phyloP scores from a whole-genome alignment of 2,329 filamentous ascomycete genomes.

The Cadophora sp. region DNA sequence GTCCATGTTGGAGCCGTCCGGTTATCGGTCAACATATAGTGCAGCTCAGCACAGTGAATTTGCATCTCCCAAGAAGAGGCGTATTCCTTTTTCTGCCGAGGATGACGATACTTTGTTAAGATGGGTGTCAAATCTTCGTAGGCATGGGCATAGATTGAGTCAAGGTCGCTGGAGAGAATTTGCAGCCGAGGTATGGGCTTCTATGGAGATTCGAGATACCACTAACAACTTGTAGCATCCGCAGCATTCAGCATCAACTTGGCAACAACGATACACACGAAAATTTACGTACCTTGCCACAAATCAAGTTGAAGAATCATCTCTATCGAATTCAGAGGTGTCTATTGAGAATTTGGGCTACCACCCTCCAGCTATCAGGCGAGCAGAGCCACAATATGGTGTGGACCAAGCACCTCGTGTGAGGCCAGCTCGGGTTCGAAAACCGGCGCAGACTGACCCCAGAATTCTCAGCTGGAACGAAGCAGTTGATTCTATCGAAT shows the following conservation, averaged over 20 bases:
- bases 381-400: not conserved
- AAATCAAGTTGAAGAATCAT: conserved; percentile 22
- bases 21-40: not conserved
- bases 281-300: conserved; percentile 30
- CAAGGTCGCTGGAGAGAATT: conserved; percentile 36
- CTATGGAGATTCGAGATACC: not conserved
- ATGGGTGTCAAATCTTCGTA: conserved; percentile 33
- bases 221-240: conserved; percentile 32
- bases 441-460: conserved; percentile 37
- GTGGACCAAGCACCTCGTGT: conserved; percentile 1
- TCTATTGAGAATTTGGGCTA: conserved; percentile 14
- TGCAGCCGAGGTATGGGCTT: conserved; percentile 31
- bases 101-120: conserved; percentile 40
- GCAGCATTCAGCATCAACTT: conserved; percentile 30
- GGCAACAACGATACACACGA: conserved; percentile 29
- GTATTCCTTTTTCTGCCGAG: conserved; percentile 30
- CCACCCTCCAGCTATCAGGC: not conserved
- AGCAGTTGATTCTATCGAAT: conserved; percentile 39
- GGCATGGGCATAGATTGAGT: conserved; percentile 26
- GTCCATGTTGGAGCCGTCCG: not conserved
- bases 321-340: conserved; percentile 18
- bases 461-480: conserved; percentile 42
- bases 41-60: not conserved
- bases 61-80: conserved; percentile 14
- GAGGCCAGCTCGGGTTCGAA: conserved; percentile 33